phyloP scores from a whole-genome alignment of 2,329 filamentous ascomycete species.

The Fusarium albosuccineum region DNA sequence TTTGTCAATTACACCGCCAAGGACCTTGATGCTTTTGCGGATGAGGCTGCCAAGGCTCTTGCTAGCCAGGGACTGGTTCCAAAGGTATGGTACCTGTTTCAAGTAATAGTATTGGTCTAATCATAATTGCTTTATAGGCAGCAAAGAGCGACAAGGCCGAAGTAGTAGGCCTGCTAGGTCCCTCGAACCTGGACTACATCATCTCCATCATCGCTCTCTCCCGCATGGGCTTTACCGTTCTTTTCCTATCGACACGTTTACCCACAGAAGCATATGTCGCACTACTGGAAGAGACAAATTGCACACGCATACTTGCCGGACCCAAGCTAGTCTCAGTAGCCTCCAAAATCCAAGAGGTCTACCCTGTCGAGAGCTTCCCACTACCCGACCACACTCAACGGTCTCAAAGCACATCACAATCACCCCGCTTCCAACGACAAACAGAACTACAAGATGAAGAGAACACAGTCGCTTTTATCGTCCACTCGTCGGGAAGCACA shows the following conservation, averaged over 20 bases:
- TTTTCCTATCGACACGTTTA: conserved; percentile 37
- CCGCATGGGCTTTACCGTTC: conserved; percentile 64
- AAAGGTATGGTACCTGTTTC: conserved; percentile 7
- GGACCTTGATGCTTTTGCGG: conserved; percentile 42
- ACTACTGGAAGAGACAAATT: conserved; percentile 29
- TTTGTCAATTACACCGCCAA: conserved; percentile 43
- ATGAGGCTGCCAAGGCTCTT: conserved; percentile 36
- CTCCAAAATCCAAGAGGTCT: conserved; percentile 19
- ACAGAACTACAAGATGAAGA: conserved; percentile 22
- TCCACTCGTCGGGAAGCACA: conserved; percentile 64
- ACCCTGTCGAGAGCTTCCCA: conserved; percentile 22
- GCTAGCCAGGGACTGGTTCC: conserved; percentile 22
- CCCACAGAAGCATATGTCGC: conserved; percentile 33
- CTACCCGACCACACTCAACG: conserved; percentile 19
- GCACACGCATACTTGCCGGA: conserved; percentile 29
- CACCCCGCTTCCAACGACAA: conserved; percentile 22
- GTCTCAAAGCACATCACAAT: conserved; percentile 33
- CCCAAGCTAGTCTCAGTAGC: conserved; percentile 13
- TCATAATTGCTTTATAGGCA: background rate
- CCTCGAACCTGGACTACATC: conserved; percentile 66
- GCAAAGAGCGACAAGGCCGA: conserved; percentile 13
- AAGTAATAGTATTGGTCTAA: background rate
- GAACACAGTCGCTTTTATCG: conserved; percentile 39
- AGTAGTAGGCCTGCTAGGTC: conserved; percentile 62
- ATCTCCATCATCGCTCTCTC: conserved; percentile 65